Percentiles rank a stretch among this genome's conserved stretches.
Conservation (phyloP, 306 rosid genomes). For the Malus orientalis region DNA sequence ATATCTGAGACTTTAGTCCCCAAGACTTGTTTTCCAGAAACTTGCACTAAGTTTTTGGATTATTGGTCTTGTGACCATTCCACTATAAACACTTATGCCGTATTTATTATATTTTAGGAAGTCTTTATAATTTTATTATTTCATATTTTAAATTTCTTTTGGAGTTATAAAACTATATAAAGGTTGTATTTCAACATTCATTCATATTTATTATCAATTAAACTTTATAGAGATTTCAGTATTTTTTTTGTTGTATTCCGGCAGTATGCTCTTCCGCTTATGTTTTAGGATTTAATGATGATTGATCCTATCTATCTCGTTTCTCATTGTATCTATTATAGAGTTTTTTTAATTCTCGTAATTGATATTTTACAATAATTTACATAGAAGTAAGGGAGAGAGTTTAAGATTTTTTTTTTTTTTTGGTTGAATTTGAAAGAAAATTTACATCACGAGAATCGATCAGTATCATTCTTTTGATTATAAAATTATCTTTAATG, state of each 20-base stretch:
- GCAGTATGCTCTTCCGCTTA: too few relatives aligned
- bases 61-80: neutral
- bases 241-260: too few relatives aligned
- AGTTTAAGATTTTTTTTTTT: neutral
- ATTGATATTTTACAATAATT: too few relatives aligned
- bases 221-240: too few relatives aligned
- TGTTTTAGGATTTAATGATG: too few relatives aligned
- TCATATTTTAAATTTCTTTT: neutral
- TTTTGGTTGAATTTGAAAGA: too few relatives aligned
- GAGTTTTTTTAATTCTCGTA: neutral
- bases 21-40: neutral
- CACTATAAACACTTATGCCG: too few relatives aligned
- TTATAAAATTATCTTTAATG: neutral
- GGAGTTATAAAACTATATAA: neutral
- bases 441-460: neutral
- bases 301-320: neutral
- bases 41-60: neutral
- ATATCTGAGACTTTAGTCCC: neutral
- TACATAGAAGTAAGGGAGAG: neutral
- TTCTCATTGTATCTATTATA: too few relatives aligned
- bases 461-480: neutral
- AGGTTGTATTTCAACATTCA: neutral
- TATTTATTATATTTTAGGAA: too few relatives aligned
- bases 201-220: neutral
- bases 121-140: too few relatives aligned